Evolutionary conservation across 345 rosid genomes (phyloP), one percentile per base, ranked within the genome.

Genomic region (Hypericum androsaemum): DNA sequence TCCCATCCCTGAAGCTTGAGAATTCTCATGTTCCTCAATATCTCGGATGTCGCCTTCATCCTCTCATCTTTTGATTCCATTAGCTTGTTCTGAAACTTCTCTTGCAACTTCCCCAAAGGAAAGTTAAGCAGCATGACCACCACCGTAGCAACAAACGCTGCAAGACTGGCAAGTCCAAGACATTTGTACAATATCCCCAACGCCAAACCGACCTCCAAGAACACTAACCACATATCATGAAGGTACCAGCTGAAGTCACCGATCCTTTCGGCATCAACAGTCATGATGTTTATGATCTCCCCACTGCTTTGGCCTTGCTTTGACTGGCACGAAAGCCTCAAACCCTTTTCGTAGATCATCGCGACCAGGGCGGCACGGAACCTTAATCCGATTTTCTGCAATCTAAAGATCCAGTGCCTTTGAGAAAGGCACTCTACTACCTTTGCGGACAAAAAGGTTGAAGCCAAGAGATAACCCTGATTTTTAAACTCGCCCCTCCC

Each of bases 1-100:
- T 71, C 75, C 75, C 75, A 71, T 14, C 62, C 75, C 48, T 71
- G 75, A 52, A 66, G 71, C 51, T 71, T 71, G 41, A 66, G 68
- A 41, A 66, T 71, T 51, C 60, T 71, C 71, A 71, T 66, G 54
- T 66, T 66, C 38, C 65, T 41, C 8, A 69, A 39, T 32, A 60
- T 52, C 47, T 69, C 74, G 12, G 66, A 50, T 9, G 74, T 69
- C 5, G 65, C 59, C 47, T 61, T 71, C 75, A 71, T 71, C 43
- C 71, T 45, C 13, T 58, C 37, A 38, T 71, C 75, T 40, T 66
- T 71, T 11, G 68, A 58, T 41, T 59, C 44, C 75, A 71, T 71
- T 56, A 71, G 28, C 53, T 66, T 59, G 7, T 62, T 59, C 36
- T 66, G 71, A 62, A 48, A 62, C 41, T 39, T 62, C 54, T 71